Evolutionary conservation across 192 early-diverging fungal species (phyloP).

Genomic region (Pecoramyces ruminantium): DNA sequence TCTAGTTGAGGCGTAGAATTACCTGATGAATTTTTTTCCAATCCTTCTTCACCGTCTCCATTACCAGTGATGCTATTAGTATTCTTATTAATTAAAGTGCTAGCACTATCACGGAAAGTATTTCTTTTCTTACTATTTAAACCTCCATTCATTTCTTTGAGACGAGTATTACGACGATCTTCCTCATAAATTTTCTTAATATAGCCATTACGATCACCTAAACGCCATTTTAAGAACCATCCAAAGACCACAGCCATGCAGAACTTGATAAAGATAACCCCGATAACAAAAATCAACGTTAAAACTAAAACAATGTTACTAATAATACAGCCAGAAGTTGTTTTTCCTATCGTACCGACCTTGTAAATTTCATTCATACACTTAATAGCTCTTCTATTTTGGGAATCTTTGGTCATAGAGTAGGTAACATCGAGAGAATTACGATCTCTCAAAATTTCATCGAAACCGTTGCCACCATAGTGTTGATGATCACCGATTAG

Average conservation of each 20-base stretch:
- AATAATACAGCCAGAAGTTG: slow-evolving; percentile 17
- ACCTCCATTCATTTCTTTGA: too few relatives aligned
- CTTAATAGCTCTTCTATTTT: slow-evolving; percentile 4
- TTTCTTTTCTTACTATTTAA: not conserved
- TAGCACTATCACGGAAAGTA: not conserved
- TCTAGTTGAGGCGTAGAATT: too few relatives aligned
- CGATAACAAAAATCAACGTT: slow-evolving; percentile 16
- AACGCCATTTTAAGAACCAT: slow-evolving; percentile 3
- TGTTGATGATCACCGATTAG: not conserved
- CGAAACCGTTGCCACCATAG: not conserved
- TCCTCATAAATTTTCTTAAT: not conserved
- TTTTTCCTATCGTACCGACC: slow-evolving; percentile 13
- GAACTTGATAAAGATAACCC: slow-evolving; percentile 11
- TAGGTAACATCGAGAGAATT: not conserved
- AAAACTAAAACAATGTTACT: slow-evolving; percentile 10
- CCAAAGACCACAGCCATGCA: slow-evolving; percentile 10
- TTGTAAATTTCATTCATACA: slow-evolving; percentile 14
- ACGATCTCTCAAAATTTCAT: not conserved
- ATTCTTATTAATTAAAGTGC: not conserved
- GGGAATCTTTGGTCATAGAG: not conserved
- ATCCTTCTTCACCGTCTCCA: too few relatives aligned
- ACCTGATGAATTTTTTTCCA: too few relatives aligned
- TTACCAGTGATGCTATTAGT: not conserved
- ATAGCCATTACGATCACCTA: not conserved
- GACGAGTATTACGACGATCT: not conserved